These are phyloP conservation scores for Ceratocystis papillata DNA, from an alignment of 2,329 filamentous ascomycete species.

Conservation along the genomic window DNA sequence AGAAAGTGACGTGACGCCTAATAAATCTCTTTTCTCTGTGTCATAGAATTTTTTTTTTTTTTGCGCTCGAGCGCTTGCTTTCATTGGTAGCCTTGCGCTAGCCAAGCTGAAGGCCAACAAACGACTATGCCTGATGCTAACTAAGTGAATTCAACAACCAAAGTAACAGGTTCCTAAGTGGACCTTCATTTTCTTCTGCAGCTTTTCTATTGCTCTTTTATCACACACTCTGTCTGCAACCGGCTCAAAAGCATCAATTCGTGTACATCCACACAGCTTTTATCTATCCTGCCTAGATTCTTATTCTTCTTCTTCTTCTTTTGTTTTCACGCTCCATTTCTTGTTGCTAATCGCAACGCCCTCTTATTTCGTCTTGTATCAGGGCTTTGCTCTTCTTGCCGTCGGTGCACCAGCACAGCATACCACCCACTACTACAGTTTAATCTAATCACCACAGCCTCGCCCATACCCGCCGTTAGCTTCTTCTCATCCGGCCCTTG, in stretches of 20 bases:
- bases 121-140: too few relatives aligned
- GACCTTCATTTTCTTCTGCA: constrained; percentile 9
- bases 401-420: not conserved
- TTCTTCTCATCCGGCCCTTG: not conserved
- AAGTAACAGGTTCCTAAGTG: not conserved
- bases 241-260: not conserved
- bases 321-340: not conserved
- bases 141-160: not conserved
- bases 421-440: too few relatives aligned
- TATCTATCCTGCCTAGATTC: too few relatives aligned
- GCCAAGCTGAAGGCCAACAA: not conserved
- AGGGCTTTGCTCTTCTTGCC: not conserved
- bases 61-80: constrained; percentile 1
- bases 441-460: constrained; percentile 10
- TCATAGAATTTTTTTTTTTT: constrained; percentile 3
- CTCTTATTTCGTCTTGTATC: constrained; percentile 1
- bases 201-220: not conserved
- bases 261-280: too few relatives aligned
- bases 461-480: not conserved
- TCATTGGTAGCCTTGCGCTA: constrained; percentile 10
- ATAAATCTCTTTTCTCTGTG: not conserved
- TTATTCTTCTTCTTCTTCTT: not conserved
- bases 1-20: not conserved
- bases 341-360: not conserved
- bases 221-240: not conserved